Evolutionary conservation across 2,329 filamentous ascomycete species (phyloP).

Genomic region (Sordariomycetes sp.): DNA sequence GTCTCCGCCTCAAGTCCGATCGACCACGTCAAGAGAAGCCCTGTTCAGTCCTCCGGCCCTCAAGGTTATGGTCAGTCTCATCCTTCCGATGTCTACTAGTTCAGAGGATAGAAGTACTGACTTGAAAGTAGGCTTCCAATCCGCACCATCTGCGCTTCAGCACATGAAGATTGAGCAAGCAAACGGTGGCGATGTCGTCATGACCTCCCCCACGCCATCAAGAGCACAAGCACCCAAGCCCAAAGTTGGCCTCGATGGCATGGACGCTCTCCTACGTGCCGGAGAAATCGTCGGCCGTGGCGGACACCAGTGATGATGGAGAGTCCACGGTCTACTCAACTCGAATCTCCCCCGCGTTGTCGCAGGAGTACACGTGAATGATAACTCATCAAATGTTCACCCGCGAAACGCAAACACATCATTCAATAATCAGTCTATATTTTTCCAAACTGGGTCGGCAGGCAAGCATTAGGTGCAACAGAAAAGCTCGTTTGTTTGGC

Average conservation of each 20-base stretch:
- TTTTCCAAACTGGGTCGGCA: no score
- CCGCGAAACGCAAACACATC: no score
- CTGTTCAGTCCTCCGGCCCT: slow-evolving; percentile 7
- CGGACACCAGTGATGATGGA: slow-evolving; percentile 10
- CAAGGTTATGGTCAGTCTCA: slow-evolving; percentile 24
- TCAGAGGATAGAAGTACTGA: no score
- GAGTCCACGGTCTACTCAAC: no score
- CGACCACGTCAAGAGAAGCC: slow-evolving; percentile 8
- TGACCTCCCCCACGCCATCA: slow-evolving; percentile 11
- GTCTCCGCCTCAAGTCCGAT: slow-evolving; percentile 12
- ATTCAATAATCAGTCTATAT: no score
- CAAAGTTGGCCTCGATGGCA: slow-evolving; percentile 38
- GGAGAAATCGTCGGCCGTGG: slow-evolving; percentile 49
- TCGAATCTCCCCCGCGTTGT: no score
- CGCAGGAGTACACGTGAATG: no score
- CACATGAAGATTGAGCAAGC: slow-evolving; percentile 19
- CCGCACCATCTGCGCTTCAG: slow-evolving; percentile 19
- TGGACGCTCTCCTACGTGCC: slow-evolving; percentile 48
- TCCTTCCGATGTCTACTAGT: background rate
- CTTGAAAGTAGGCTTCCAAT: slow-evolving; percentile 20
- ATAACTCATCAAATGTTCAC: no score
- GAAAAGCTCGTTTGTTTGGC: no score
- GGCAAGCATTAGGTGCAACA: no score
- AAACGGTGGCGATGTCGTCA: slow-evolving; percentile 19
- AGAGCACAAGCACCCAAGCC: slow-evolving; percentile 10